Conservation (phyloP, 2,329 filamentous ascomycete genomes). For the Aspergillus novoparasiticus region DNA sequence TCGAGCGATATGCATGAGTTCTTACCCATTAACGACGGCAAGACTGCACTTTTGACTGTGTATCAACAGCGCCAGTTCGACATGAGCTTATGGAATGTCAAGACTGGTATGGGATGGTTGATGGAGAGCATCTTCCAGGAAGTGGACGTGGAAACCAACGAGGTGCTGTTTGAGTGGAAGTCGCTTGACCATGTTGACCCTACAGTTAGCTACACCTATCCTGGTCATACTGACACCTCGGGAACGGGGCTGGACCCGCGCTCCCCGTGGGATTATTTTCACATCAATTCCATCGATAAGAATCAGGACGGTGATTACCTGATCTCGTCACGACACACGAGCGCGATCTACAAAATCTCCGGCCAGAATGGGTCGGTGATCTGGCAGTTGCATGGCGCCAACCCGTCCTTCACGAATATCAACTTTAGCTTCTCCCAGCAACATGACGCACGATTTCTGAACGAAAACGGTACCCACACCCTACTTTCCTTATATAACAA, state of each 20-base stretch:
- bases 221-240: conserved; percentile 47
- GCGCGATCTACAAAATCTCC: conserved; percentile 45
- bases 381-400: conserved; percentile 41
- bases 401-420: conserved; percentile 40
- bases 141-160: conserved; percentile 52
- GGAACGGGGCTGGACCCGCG: conserved; percentile 51
- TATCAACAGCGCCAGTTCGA: conserved; percentile 50
- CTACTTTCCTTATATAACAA: conserved; percentile 46
- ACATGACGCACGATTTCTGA: conserved; percentile 45
- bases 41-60: conserved; percentile 43
- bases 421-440: conserved; percentile 48
- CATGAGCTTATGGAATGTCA: conserved; percentile 47
- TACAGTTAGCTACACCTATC: conserved; percentile 50
- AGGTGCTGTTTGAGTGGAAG: conserved; percentile 54
- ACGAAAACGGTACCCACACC: conserved; percentile 42
- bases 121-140: conserved; percentile 58
- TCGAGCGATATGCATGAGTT: conserved; percentile 59
- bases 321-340: conserved; percentile 45
- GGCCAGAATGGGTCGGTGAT: conserved; percentile 42
- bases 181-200: conserved; percentile 54
- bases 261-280: conserved; percentile 50
- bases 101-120: conserved; percentile 52
- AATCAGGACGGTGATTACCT: conserved; percentile 45
- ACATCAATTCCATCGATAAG: conserved; percentile 48
- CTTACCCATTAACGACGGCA: conserved; percentile 49